Conservation (phyloP, 306 rosid species). For the Quercus engelmannii region DNA sequence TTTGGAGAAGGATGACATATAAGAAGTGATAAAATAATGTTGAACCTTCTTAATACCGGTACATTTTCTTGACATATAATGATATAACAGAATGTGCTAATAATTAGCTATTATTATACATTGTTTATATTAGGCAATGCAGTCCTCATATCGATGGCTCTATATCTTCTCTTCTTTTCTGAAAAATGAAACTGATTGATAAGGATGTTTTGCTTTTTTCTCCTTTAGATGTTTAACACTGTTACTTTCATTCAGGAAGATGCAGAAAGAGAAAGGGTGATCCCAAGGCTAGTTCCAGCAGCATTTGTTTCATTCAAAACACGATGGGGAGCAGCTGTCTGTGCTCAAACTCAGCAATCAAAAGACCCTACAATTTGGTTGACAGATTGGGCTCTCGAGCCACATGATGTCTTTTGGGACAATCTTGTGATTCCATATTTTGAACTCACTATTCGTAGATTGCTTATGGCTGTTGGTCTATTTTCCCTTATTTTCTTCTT, state of each 20-base stretch:
- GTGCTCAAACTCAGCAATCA: conserved; percentile 91
- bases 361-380: conserved; percentile 82
- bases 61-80: neutral
- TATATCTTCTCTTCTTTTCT: neutral
- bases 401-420: conserved; percentile 78
- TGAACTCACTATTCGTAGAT: conserved; percentile 59
- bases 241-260: conserved; percentile 62
- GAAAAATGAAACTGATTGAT: neutral
- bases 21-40: too few species aligned
- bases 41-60: neutral
- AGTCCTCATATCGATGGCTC: neutral
- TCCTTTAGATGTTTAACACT: conserved; percentile 1
- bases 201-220: neutral
- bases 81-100: neutral
- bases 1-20: too few species aligned
- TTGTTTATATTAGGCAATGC: neutral
- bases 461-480: conserved; percentile 48
- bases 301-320: conserved; percentile 90
- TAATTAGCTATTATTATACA: neutral
- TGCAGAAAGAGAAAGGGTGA: conserved; percentile 71
- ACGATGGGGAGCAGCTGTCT: conserved; percentile 91
- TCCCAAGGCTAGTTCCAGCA: conserved; percentile 70
- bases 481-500: conserved; percentile 72
- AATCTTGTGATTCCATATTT: conserved; percentile 88
- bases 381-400: conserved; percentile 97